A percentile compares a stretch with the other conserved stretches of the same genome.
Conservation (phyloP, 2,329 filamentous ascomycete genomes). For the Trichoderma endophyticum region DNA sequence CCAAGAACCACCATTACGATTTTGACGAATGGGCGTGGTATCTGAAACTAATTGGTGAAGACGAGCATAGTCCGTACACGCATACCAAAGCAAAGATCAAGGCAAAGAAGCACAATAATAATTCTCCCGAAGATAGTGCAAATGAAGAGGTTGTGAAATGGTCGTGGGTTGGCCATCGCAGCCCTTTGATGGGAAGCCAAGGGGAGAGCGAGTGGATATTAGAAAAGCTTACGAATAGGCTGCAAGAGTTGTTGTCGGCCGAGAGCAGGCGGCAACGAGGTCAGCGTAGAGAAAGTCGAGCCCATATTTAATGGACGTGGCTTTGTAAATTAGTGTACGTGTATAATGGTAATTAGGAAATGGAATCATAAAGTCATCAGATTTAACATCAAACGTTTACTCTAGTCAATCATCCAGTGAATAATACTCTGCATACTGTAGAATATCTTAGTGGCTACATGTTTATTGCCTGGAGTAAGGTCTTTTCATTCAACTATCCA, state of each 20-base stretch:
- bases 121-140: not conserved
- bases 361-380: not conserved
- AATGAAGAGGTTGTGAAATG: not conserved
- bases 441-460: too few species aligned
- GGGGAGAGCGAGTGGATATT: conserved; percentile 16
- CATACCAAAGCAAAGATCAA: not conserved
- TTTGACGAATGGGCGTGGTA: conserved; percentile 89
- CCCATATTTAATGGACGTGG: not conserved
- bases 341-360: not conserved
- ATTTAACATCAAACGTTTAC: not conserved
- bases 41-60: conserved; percentile 52
- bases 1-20: conserved; percentile 56
- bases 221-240: conserved; percentile 1
- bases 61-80: not conserved
- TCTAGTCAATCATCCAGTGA: too few species aligned
- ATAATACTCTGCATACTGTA: too few species aligned
- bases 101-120: not conserved
- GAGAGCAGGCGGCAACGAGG: not conserved
- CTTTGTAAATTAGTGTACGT: not conserved
- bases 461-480: too few species aligned
- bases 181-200: conserved; percentile 10
- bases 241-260: conserved; percentile 6
- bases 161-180: conserved; percentile 16
- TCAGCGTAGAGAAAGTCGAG: not conserved
- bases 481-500: not conserved